A percentile compares a stretch with the other conserved stretches of the same genome.
These are phyloP conservation scores for Cladosporium colombiae DNA, from an alignment of 2,329 filamentous ascomycete genomes.

Conservation along the genomic window DNA sequence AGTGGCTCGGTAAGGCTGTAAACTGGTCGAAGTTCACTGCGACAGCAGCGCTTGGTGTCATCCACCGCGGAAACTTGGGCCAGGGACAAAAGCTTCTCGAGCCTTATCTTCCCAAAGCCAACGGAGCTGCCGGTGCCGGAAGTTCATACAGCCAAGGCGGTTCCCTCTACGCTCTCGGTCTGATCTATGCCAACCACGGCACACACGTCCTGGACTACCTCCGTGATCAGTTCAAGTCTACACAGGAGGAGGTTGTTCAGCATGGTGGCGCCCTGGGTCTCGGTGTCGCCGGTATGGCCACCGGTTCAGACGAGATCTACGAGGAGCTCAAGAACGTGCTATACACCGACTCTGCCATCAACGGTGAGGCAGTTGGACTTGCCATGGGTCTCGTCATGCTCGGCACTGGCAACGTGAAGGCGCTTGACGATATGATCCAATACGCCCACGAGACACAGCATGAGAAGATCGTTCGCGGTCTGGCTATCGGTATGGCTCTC, in stretches of 20 bases:
- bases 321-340: constrained; percentile 86
- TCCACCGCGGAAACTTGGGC: constrained; percentile 90
- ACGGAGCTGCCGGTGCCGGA: constrained; percentile 67
- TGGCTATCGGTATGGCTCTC: constrained; percentile 93
- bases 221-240: constrained; percentile 70
- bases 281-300: constrained; percentile 97
- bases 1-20: constrained; percentile 96
- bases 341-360: constrained; percentile 91
- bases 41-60: constrained; percentile 92
- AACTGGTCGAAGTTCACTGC: constrained; percentile 99
- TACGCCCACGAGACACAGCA: constrained; percentile 98
- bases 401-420: constrained; percentile 92
- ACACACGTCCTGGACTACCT: constrained; percentile 84
- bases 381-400: constrained; percentile 98
- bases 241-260: constrained; percentile 89
- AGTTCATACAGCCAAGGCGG: constrained; percentile 96
- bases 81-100: constrained; percentile 92
- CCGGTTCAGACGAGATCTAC: constrained; percentile 85
- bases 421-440: constrained; percentile 93
- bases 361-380: constrained; percentile 93
- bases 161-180: constrained; percentile 88
- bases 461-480: constrained; percentile 96
- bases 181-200: constrained; percentile 97
- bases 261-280: constrained; percentile 94
- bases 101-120: constrained; percentile 84